Conservation (phyloP, 1,284 basidiomycete genomes). For the Cutaneotrichosporon cavernicola region DNA sequence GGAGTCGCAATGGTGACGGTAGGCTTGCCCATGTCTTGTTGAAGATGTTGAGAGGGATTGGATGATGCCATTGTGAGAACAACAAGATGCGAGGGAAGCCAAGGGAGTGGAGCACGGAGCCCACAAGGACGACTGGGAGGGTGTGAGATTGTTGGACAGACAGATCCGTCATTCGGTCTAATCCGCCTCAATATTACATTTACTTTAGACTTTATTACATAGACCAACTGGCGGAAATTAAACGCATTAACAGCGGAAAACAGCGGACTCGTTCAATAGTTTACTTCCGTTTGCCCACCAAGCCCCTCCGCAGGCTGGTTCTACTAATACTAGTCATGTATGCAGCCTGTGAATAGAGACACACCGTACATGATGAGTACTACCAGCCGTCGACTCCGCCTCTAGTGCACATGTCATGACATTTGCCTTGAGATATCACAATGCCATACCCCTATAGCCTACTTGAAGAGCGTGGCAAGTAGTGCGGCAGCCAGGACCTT, state of each 20-base stretch:
- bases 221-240: background rate
- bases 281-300: background rate
- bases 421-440: background rate
- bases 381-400: background rate
- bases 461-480: background rate
- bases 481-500: background rate
- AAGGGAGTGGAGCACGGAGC: background rate
- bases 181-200: too few relatives aligned
- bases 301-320: too few relatives aligned
- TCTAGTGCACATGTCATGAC: background rate
- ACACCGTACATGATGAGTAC: background rate
- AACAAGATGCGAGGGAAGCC: background rate
- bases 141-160: too few relatives aligned
- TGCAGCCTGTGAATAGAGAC: too few relatives aligned
- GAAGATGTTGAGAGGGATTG: background rate
- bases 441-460: background rate
- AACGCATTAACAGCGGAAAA: background rate
- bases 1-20: background rate
- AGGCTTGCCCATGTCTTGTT: constrained; percentile 10
- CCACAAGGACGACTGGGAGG: too few relatives aligned
- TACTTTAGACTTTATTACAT: background rate
- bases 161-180: too few relatives aligned
- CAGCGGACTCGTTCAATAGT: background rate
- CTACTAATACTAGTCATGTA: too few relatives aligned
- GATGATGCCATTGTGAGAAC: background rate